phyloP scores from a whole-genome alignment of 2,329 filamentous ascomycete species.

The Aureobasidium sp. region DNA sequence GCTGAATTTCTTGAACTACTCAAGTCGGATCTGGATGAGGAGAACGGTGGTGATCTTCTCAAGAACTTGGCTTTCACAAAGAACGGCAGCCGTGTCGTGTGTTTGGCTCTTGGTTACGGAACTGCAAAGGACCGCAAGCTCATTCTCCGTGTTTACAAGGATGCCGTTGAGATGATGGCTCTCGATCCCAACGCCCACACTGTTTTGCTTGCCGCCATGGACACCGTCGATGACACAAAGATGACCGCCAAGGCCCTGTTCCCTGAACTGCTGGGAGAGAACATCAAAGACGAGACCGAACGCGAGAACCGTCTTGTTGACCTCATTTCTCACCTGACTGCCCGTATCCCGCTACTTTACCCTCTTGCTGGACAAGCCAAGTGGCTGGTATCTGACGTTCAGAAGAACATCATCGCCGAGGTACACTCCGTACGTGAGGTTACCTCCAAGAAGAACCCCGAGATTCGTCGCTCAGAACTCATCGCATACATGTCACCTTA shows the following conservation, averaged over 20 bases:
- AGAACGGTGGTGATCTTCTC: constrained; percentile 67
- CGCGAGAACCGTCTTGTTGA: constrained; percentile 50
- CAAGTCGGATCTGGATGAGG: constrained; percentile 75
- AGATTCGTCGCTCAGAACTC: constrained; percentile 66
- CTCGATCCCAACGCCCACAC: constrained; percentile 70
- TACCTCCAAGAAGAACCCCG: constrained; percentile 89
- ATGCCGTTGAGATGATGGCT: constrained; percentile 78
- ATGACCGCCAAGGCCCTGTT: constrained; percentile 79
- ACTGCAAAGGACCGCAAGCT: constrained; percentile 88
- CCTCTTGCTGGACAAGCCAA: constrained; percentile 60
- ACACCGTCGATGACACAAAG: constrained; percentile 91
- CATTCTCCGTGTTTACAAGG: constrained; percentile 82
- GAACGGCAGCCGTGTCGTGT: constrained; percentile 74
- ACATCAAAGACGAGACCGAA: constrained; percentile 37
- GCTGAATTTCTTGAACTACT: constrained; percentile 83
- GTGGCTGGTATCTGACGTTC: constrained; percentile 56
- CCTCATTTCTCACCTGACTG: constrained; percentile 58
- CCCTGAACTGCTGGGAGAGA: constrained; percentile 68
- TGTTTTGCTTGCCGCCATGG: constrained; percentile 76
- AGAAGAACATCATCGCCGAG: constrained; percentile 61
- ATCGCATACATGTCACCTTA: constrained; percentile 64
- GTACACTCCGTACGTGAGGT: constrained; percentile 68
- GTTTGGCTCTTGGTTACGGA: constrained; percentile 72
- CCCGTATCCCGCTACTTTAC: constrained; percentile 64
- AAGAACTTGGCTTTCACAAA: constrained; percentile 97